Percentiles rank a stretch among this genome's conserved stretches.
Evolutionary conservation across 179 eudicot species (phyloP).

Genomic region (Patellifolia procumbens): DNA sequence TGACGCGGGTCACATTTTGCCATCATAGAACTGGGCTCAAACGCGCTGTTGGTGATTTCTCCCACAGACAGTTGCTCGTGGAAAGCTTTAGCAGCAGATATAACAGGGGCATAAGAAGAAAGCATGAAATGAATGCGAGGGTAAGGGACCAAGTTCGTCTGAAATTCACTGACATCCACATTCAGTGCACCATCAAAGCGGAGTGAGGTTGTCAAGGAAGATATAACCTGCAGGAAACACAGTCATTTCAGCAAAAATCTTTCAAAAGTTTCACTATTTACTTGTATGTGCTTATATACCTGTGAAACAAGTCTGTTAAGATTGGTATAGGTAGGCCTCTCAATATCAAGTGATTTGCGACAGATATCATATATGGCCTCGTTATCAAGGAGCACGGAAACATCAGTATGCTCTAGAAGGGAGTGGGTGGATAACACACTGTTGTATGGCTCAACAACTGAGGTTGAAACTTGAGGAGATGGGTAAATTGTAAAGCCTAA

Average conservation of each 20-base stretch:
- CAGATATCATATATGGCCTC: constrained; percentile 77
- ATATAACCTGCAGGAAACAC: constrained; percentile 47
- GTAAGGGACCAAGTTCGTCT: constrained; percentile 72
- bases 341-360: constrained; percentile 66
- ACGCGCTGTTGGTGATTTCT: constrained; percentile 71
- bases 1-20: constrained; percentile 73
- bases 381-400: constrained; percentile 62
- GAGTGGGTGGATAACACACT: constrained; percentile 58
- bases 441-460: constrained; percentile 52
- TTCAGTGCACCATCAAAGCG: constrained; percentile 72
- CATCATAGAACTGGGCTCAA: constrained; percentile 74
- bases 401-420: constrained; percentile 72
- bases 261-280: background rate
- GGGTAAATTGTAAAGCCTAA: constrained; percentile 35
- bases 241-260: background rate
- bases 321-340: constrained; percentile 69
- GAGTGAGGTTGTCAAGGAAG: constrained; percentile 72
- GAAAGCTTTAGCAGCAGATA: constrained; percentile 66
- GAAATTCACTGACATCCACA: constrained; percentile 71
- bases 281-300: constrained; percentile 30
- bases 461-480: constrained; percentile 35
- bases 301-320: constrained; percentile 77
- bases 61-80: constrained; percentile 74
- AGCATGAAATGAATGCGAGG: constrained; percentile 83
- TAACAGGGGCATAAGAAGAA: constrained; percentile 72